Percentiles rank a stretch among this genome's conserved stretches.
Evolutionary conservation across 1,284 basidiomycete genomes (phyloP).

Genomic region (Cutaneotrichosporon mucoides): DNA sequence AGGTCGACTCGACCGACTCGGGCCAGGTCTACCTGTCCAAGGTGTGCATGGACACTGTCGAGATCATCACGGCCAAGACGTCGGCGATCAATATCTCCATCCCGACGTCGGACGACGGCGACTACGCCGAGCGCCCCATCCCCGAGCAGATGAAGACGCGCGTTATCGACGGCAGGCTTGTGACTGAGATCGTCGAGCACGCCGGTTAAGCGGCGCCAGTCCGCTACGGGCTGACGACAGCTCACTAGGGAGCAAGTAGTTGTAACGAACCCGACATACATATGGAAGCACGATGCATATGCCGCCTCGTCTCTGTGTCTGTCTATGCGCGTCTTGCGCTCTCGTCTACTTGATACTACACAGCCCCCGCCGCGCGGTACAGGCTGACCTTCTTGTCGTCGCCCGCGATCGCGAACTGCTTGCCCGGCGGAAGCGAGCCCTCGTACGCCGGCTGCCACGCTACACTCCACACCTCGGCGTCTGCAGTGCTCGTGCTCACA

Average conservation of each 20-base stretch:
- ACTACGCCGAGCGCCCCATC: conserved; percentile 83
- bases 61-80: conserved; percentile 94
- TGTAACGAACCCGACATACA: background rate
- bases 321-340: background rate
- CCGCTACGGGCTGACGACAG: too few relatives aligned
- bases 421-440: conserved; percentile 52
- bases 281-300: background rate
- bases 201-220: conserved; percentile 54
- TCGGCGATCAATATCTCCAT: conserved; percentile 89
- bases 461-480: conserved; percentile 78
- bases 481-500: conserved; percentile 71
- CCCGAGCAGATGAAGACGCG: conserved; percentile 95
- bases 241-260: background rate
- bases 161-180: conserved; percentile 75
- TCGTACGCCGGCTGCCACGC: conserved; percentile 68
- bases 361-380: conserved; percentile 49
- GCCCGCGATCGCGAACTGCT: conserved; percentile 71
- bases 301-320: too few relatives aligned
- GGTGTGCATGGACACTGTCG: conserved; percentile 63
- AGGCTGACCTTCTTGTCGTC: conserved; percentile 73
- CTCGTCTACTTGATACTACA: conserved; percentile 4
- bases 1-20: conserved; percentile 90
- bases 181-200: conserved; percentile 87
- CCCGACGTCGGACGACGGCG: conserved; percentile 76
- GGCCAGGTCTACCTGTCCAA: conserved; percentile 93